phyloP scores from a whole-genome alignment of 108 stramenopile species.

The Nitzschia palea region DNA sequence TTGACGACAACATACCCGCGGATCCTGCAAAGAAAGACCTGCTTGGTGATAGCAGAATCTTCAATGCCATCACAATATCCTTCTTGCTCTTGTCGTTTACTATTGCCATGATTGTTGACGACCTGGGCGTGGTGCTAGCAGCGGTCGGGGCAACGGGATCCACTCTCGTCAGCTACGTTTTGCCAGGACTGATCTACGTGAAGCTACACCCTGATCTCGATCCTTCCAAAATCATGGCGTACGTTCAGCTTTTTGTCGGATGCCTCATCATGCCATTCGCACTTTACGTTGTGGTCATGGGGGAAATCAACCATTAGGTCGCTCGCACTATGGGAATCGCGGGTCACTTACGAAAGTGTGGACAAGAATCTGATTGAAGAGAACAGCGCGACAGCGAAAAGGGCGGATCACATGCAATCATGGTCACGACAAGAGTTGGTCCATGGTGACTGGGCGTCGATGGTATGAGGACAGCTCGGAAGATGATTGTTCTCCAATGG shows the following conservation, averaged over 20 bases:
- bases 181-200: slow-evolving; percentile 68
- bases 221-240: slow-evolving; percentile 26
- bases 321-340: too few species aligned
- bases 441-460: too few species aligned
- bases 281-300: slow-evolving; percentile 35
- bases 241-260: slow-evolving; percentile 39
- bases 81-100: slow-evolving; percentile 47
- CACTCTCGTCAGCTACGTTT: slow-evolving; percentile 64
- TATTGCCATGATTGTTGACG: slow-evolving; percentile 50
- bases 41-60: slow-evolving; percentile 12
- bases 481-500: too few species aligned
- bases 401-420: too few species aligned
- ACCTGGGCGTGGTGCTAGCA: slow-evolving; percentile 54
- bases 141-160: slow-evolving; percentile 76
- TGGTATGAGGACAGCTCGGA: too few species aligned
- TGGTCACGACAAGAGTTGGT: too few species aligned
- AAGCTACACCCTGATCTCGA: slow-evolving; percentile 27
- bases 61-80: slow-evolving; percentile 42
- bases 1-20: not conserved
- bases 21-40: not conserved
- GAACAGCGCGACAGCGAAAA: too few species aligned
- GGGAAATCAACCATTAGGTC: not conserved
- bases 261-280: slow-evolving; percentile 48
- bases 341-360: too few species aligned
- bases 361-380: too few species aligned